Evolutionary conservation across 768 basidiomycete species (phyloP).

Genomic region (Boletales sp.): DNA sequence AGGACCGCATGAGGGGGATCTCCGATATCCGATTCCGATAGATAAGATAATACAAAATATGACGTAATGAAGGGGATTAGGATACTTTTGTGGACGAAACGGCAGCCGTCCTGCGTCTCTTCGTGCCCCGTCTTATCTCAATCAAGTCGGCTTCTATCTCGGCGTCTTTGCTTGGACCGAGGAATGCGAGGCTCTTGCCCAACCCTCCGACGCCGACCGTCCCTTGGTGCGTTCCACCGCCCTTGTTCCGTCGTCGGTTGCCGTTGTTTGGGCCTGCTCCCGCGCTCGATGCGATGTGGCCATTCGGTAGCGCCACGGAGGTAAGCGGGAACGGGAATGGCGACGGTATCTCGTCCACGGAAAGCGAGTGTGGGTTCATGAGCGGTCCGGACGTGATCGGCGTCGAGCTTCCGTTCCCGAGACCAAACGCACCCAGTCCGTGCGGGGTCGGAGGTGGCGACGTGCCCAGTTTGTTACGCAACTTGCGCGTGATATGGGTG

Average conservation of each 20-base stretch:
- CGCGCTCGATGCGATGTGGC: constrained; percentile 31
- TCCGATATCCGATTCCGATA: not conserved
- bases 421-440: constrained; percentile 33
- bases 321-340: constrained; percentile 78
- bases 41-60: not conserved
- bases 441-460: constrained; percentile 78
- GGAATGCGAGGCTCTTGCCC: constrained; percentile 64
- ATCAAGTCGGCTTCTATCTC: constrained; percentile 76
- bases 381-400: constrained; percentile 68
- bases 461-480: constrained; percentile 75
- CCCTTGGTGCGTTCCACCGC: constrained; percentile 50
- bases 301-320: constrained; percentile 41
- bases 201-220: constrained; percentile 59
- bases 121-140: constrained; percentile 75
- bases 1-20: constrained; percentile 34
- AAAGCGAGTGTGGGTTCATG: constrained; percentile 79
- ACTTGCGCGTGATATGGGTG: constrained; percentile 78
- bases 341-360: constrained; percentile 83
- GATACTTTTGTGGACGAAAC: constrained; percentile 31
- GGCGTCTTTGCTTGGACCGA: constrained; percentile 57
- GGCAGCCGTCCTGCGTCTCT: constrained; percentile 40
- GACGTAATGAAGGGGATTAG: constrained; percentile 9
- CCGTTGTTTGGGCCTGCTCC: constrained; percentile 40
- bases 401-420: constrained; percentile 40
- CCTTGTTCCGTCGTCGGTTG: constrained; percentile 46